Evolutionary conservation across 192 early-diverging fungal genomes (phyloP).

Genomic region (Funneliformis geosporum): DNA sequence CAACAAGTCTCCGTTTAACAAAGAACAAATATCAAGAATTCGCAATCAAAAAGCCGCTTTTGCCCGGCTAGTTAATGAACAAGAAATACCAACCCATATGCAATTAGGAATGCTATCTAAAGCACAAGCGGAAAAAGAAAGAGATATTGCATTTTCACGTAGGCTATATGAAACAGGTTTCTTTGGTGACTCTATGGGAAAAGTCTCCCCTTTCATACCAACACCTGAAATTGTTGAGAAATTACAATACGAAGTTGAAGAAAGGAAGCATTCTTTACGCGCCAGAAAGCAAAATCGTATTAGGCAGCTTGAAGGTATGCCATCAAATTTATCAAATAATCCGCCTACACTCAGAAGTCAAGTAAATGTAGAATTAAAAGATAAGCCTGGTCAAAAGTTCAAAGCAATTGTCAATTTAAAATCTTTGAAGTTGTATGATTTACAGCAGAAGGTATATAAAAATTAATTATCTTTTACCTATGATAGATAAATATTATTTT

Average conservation of each 20-base stretch:
- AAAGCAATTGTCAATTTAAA: slow-evolving; percentile 8
- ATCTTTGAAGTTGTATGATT: not conserved
- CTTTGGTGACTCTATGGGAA: not conserved
- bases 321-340: slow-evolving; percentile 19
- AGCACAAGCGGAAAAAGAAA: not conserved
- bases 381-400: not conserved
- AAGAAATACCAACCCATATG: not conserved
- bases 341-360: not conserved
- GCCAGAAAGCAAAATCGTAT: not conserved
- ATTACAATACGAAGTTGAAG: not conserved
- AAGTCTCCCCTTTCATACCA: not conserved
- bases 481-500: not conserved
- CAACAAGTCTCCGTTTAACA: slow-evolving; percentile 51
- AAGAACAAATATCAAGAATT: slow-evolving; percentile 69
- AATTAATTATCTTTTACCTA: not conserved
- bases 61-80: not conserved
- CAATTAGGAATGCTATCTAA: not conserved
- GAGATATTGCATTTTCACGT: not conserved
- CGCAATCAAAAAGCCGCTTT: not conserved
- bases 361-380: not conserved
- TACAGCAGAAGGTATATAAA: slow-evolving; percentile 1
- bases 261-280: not conserved
- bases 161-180: not conserved
- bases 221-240: not conserved
- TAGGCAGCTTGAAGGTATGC: not conserved